phyloP scores from a whole-genome alignment of 352 stramenopile genomes.

The Pythium biforme region DNA sequence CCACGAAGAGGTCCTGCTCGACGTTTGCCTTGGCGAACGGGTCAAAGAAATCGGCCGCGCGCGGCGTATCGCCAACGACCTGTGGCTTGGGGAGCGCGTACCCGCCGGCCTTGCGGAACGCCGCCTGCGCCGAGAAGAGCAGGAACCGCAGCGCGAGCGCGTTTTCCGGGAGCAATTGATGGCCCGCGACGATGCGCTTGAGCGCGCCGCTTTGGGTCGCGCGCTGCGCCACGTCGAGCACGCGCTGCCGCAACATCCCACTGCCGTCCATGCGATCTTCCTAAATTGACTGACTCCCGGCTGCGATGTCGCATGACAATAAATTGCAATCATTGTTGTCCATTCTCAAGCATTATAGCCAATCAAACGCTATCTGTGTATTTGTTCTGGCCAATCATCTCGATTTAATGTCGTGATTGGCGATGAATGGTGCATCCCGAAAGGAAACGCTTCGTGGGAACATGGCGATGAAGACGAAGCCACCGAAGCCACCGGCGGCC shows the following conservation, averaged over 20 bases:
- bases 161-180: constrained; percentile 47
- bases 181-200: constrained; percentile 56
- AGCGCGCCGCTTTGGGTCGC: constrained; percentile 58
- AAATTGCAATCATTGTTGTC: constrained; percentile 25
- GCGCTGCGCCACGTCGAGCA: constrained; percentile 61
- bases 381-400: constrained; percentile 21
- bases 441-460: not conserved
- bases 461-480: constrained; percentile 20
- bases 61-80: constrained; percentile 20
- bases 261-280: constrained; percentile 7
- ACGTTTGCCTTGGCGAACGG: constrained; percentile 74
- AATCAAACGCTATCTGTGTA: not conserved
- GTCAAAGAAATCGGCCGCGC: constrained; percentile 47
- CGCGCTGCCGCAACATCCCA: constrained; percentile 53
- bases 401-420: constrained; percentile 13
- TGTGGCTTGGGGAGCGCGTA: constrained; percentile 42
- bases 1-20: constrained; percentile 67
- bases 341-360: constrained; percentile 12
- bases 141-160: constrained; percentile 44
- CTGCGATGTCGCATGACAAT: not conserved
- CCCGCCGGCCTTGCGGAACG: constrained; percentile 23
- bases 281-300: not conserved
- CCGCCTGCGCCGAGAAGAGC: constrained; percentile 46
- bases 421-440: constrained; percentile 9
- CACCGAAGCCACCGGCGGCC: not conserved